Conservation (phyloP, 1,284 basidiomycete species). For the Rhodotorula sp. region DNA sequence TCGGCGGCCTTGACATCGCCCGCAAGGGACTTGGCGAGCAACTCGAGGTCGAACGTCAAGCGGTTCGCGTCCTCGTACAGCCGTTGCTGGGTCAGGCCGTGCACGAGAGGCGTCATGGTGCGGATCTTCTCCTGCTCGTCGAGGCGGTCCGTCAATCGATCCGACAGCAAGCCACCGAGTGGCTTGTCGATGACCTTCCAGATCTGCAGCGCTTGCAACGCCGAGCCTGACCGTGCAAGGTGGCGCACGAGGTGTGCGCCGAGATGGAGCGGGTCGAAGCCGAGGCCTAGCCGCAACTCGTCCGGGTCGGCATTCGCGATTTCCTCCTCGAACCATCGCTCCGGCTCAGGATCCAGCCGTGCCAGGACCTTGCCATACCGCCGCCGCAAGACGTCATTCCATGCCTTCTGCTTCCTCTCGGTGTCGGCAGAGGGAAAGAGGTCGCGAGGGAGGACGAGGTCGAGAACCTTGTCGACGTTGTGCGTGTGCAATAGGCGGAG, state of each 20-base stretch:
- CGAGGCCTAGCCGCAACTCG: not conserved
- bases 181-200: conserved; percentile 6
- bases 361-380: conserved; percentile 28
- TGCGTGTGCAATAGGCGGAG: conserved; percentile 5
- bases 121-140: not conserved
- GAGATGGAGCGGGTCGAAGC: not conserved
- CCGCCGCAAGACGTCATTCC: conserved; percentile 8
- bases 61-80: conserved; percentile 23
- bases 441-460: not conserved
- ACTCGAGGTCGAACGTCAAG: conserved; percentile 3
- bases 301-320: not conserved
- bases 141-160: not conserved
- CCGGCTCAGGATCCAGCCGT: conserved; percentile 15
- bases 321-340: not conserved
- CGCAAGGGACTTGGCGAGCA: not conserved
- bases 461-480: not conserved
- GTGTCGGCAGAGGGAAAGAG: not conserved
- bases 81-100: conserved; percentile 16
- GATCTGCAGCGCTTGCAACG: conserved; percentile 6
- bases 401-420: not conserved
- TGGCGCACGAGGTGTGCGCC: conserved; percentile 5
- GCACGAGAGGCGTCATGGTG: conserved; percentile 20
- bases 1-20: not conserved
- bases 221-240: conserved; percentile 13
- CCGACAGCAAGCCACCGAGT: not conserved